These are phyloP conservation scores for Starmerella tilneyi DNA, from an alignment of 805 yeast species.

Conservation along the genomic window DNA sequence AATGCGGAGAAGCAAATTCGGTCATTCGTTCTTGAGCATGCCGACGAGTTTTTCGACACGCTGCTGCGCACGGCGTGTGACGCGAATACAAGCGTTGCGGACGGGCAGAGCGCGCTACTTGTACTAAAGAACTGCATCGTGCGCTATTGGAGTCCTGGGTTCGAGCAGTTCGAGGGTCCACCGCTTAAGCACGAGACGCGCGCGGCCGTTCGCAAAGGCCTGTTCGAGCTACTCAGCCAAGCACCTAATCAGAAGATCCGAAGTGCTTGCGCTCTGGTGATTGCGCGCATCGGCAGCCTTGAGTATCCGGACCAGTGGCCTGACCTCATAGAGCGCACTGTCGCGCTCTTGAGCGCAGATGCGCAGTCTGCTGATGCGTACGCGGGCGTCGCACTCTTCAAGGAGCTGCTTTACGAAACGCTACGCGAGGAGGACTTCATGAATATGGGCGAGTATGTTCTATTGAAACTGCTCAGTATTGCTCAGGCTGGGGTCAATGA, in stretches of 20 bases:
- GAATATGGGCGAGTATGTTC: constrained; percentile 41
- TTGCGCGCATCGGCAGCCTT: constrained; percentile 73
- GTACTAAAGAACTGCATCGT: constrained; percentile 61
- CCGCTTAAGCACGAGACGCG: constrained; percentile 49
- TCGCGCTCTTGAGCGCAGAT: constrained; percentile 30
- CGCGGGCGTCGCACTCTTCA: constrained; percentile 30
- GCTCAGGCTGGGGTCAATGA: constrained; percentile 18
- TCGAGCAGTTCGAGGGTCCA: constrained; percentile 61
- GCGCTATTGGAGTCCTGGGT: constrained; percentile 72
- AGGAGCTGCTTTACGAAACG: constrained; percentile 75
- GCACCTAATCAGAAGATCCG: constrained; percentile 42
- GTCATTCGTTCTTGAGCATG: constrained; percentile 4
- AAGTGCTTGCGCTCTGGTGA: constrained; percentile 57
- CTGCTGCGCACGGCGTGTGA: constrained; percentile 15
- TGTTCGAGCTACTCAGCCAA: constrained; percentile 42
- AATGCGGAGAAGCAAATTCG: constrained; percentile 15
- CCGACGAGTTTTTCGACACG: constrained; percentile 17
- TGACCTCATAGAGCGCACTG: constrained; percentile 32
- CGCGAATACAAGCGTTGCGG: constrained; percentile 33
- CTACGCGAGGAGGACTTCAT: constrained; percentile 81
- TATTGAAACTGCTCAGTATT: constrained; percentile 20
- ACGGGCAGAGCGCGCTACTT: constrained; percentile 41
- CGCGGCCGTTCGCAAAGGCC: constrained; percentile 38
- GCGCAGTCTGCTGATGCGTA: constrained; percentile 38
- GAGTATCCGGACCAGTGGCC: constrained; percentile 99